Evolutionary conservation across 164 flowering plant genomes (phyloP).

Genomic region (Cinnamomum chago): DNA sequence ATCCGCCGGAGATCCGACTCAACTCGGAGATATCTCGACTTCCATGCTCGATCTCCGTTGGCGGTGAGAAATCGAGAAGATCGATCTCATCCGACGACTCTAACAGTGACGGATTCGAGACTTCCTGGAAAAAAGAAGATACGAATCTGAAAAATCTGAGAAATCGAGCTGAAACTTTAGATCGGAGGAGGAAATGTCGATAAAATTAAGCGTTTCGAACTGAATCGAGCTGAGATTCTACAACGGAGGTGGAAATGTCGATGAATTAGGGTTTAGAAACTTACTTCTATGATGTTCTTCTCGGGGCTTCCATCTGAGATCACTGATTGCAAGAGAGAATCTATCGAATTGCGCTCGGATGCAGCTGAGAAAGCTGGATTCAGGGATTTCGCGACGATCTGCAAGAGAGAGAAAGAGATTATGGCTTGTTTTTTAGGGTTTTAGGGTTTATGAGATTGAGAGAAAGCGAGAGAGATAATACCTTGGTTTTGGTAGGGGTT

Average conservation of each 20-base stretch:
- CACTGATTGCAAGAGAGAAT: not conserved
- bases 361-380: not conserved
- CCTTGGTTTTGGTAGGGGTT: not conserved
- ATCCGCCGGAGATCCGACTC: not conserved
- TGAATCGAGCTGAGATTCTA: not conserved
- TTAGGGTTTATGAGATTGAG: not conserved
- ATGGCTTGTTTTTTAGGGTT: not conserved
- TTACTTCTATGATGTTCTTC: not conserved
- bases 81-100: not conserved
- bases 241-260: not conserved
- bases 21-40: not conserved
- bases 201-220: too few species aligned
- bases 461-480: not conserved
- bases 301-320: not conserved
- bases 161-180: not conserved
- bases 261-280: not conserved
- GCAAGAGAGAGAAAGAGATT: not conserved
- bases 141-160: not conserved
- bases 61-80: not conserved
- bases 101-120: not conserved
- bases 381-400: not conserved
- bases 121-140: not conserved
- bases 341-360: not conserved
- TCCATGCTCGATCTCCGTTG: not conserved
- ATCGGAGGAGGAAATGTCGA: not conserved